Percentiles rank a stretch among this genome's conserved stretches.
These are phyloP conservation scores for Hydnum rufescens DNA, from an alignment of 768 basidiomycete species.

Conservation along the genomic window DNA sequence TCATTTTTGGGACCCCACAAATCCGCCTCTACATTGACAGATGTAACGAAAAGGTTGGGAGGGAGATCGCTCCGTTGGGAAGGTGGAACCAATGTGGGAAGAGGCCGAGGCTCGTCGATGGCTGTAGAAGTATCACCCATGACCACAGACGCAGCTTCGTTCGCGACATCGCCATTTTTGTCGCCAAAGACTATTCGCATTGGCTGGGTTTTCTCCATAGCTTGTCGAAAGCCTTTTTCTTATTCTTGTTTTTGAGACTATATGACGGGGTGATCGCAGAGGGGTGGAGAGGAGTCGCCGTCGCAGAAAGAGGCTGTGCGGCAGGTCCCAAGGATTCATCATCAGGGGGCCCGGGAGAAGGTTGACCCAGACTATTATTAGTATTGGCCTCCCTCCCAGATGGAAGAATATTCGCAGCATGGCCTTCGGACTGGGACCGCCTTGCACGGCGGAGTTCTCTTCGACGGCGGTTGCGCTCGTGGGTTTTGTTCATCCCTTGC, in stretches of 20 bases:
- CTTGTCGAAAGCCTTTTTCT: slow-evolving; percentile 42
- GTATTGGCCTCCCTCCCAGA: no score
- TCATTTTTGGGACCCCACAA: slow-evolving; percentile 16
- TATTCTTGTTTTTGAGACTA: slow-evolving; percentile 53
- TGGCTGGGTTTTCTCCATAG: slow-evolving; percentile 25
- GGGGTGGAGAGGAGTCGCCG: not conserved
- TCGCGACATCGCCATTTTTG: not conserved
- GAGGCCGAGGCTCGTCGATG: slow-evolving; percentile 9
- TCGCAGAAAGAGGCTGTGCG: no score
- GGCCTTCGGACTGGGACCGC: no score
- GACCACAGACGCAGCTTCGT: not conserved
- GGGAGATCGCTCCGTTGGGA: slow-evolving; percentile 43
- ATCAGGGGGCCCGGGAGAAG: no score
- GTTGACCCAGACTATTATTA: no score
- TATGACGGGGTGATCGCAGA: not conserved
- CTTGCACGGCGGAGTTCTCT: not conserved
- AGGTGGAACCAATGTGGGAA: slow-evolving; percentile 34
- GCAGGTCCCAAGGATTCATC: no score
- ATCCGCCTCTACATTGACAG: slow-evolving; percentile 44
- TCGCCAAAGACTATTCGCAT: slow-evolving; percentile 24
- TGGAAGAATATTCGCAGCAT: no score
- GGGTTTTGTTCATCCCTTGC: not conserved
- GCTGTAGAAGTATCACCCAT: slow-evolving; percentile 1
- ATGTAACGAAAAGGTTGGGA: slow-evolving; percentile 46
- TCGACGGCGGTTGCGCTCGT: not conserved